Evolutionary conservation across 768 basidiomycete species (phyloP).

Genomic region (Rhodotorula babjevae): DNA sequence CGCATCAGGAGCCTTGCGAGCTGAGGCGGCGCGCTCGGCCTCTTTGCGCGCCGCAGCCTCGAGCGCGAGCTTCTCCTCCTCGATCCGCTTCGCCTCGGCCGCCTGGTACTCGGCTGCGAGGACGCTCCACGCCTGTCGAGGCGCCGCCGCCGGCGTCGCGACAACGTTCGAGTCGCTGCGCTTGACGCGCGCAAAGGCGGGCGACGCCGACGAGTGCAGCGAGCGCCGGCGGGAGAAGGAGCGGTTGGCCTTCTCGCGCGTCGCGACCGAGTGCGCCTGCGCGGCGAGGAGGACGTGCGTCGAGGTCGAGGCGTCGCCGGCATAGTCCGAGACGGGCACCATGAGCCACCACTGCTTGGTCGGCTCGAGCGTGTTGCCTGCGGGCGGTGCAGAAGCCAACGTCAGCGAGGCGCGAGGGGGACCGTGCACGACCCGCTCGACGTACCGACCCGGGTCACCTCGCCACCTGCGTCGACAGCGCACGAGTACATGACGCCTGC

Average conservation of each 20-base stretch:
- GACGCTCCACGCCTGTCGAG: too few species aligned
- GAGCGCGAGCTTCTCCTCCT: too few species aligned
- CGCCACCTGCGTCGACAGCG: conserved; percentile 2
- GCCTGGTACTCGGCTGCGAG: too few species aligned
- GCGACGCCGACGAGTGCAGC: too few species aligned
- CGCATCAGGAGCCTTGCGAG: too few species aligned
- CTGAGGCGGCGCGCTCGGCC: too few species aligned
- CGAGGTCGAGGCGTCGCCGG: neutral
- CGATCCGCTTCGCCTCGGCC: too few species aligned
- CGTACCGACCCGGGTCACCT: neutral
- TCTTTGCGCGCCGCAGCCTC: too few species aligned
- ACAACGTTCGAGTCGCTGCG: neutral
- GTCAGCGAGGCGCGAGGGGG: neutral
- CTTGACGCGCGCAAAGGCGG: neutral
- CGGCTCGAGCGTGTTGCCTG: conserved; percentile 22
- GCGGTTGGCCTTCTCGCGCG: neutral
- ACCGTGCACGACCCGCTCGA: neutral
- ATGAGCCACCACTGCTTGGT: conserved; percentile 24
- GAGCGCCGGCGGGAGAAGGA: neutral
- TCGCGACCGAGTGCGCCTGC: conserved; percentile 6
- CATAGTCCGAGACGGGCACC: conserved; percentile 6
- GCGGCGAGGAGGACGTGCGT: conserved; percentile 10
- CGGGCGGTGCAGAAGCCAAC: neutral
- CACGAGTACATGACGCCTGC: conserved; percentile 20
- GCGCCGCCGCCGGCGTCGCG: too few species aligned